phyloP scores from a whole-genome alignment of 2,329 filamentous ascomycete species.

The Neoascochyta sp. region DNA sequence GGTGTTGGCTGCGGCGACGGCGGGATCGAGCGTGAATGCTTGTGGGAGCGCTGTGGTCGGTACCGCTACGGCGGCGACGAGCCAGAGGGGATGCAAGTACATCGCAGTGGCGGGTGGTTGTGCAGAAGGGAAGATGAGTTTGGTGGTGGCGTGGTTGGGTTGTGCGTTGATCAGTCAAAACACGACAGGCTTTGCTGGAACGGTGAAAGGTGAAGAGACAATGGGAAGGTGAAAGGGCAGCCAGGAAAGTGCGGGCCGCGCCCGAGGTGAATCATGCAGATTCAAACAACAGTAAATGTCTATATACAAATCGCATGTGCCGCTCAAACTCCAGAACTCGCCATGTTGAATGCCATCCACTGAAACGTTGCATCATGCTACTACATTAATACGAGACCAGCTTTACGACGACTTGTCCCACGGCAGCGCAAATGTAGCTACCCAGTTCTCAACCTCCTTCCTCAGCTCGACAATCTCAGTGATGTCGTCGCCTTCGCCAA shows the following conservation, averaged over 20 bases:
- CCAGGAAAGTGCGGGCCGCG: constrained; percentile 2
- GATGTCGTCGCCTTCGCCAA: constrained; percentile 41
- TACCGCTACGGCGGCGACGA: no score
- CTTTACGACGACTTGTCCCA: constrained; percentile 34
- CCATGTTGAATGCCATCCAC: constrained; percentile 9
- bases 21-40: no score
- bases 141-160: neutral
- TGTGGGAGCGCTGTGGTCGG: no score
- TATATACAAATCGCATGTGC: constrained; percentile 15
- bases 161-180: no score
- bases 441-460: constrained; percentile 43
- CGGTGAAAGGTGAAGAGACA: neutral
- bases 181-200: no score
- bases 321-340: constrained; percentile 16
- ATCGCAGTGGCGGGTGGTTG: constrained; percentile 1
- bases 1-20: no score
- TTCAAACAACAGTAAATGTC: constrained; percentile 3
- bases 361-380: constrained; percentile 2
- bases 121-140: neutral
- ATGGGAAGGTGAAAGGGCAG: constrained; percentile 1
- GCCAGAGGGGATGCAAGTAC: no score
- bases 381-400: neutral
- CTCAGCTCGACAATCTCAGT: constrained; percentile 41
- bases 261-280: constrained; percentile 6
- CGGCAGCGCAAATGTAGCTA: constrained; percentile 41